phyloP scores from a whole-genome alignment of 1,139 yeast genomes.

The Hemisphaericaspora xylofermentans region DNA sequence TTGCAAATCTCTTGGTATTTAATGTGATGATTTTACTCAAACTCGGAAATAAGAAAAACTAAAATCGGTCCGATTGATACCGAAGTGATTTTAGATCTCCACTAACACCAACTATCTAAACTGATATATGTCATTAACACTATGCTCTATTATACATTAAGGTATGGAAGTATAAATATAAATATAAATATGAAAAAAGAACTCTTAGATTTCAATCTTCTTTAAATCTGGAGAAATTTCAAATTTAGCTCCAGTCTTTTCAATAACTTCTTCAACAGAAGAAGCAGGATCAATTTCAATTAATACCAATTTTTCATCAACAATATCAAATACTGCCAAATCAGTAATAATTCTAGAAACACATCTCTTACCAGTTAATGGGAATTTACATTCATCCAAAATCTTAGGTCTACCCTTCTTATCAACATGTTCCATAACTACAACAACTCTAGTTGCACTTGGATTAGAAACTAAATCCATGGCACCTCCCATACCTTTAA shows the following conservation, averaged over 20 bases:
- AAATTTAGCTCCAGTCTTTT: conserved; percentile 43
- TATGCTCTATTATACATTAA: too few relatives aligned
- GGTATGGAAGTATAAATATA: not conserved
- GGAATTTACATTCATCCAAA: conserved; percentile 41
- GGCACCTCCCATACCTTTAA: conserved; percentile 59
- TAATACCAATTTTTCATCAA: conserved; percentile 33
- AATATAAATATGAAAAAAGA: not conserved
- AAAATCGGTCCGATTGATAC: too few relatives aligned
- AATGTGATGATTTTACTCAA: too few relatives aligned
- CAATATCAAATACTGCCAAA: conserved; percentile 48
- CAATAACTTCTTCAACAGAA: conserved; percentile 38
- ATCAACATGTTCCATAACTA: conserved; percentile 49
- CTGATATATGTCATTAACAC: too few relatives aligned
- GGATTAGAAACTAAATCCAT: conserved; percentile 55
- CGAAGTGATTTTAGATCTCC: too few relatives aligned
- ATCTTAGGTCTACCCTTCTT: conserved; percentile 49
- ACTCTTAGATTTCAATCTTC: conserved; percentile 10
- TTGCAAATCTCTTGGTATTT: too few relatives aligned
- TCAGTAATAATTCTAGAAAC: conserved; percentile 50
- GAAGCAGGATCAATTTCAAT: conserved; percentile 41
- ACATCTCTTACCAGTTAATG: conserved; percentile 47
- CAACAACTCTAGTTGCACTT: conserved; percentile 44
- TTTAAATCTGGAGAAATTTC: conserved; percentile 31
- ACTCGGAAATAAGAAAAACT: too few relatives aligned
- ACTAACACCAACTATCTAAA: too few relatives aligned